Base-by-base conservation (phyloP, 352 stramenopile genomes). In the Lagenidium sp. region DNA sequence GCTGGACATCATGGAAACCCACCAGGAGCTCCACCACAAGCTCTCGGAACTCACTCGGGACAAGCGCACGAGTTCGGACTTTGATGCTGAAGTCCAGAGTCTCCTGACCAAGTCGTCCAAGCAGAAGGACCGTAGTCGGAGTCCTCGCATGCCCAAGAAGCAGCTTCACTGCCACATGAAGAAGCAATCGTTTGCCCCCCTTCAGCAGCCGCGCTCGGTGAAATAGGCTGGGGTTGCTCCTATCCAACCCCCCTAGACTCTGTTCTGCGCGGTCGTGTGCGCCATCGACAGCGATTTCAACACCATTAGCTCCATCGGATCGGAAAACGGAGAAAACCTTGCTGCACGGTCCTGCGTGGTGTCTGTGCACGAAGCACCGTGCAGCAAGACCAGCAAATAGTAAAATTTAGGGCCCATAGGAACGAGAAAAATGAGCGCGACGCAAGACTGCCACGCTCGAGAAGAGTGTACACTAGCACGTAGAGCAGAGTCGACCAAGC, bases 1-100 rank as follows among this genome's bases (percentile, higher is more conserved):
- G 53, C 49, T 89, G 47, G 77, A 86, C 15, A 47, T 89, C 39
- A 74, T 89, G 68, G 77, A 89, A 57, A 80, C 62, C 24, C 77
- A 83, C 48, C 57, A 89, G 44, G 77, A 89, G 44, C 53, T 85
- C 39, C 67, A 79, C 47, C 52, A 73, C 51, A 68, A 74, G 48
- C 53, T 81, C 19, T 60, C 48, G 35, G 58, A 82, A 53, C 73
- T 73, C 49, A 73, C 65, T 15, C 65, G 63, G 36, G 72, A 82
- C n/a, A 53, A 73, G 49, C 66, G 68, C 44, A 56, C 62, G 16
- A 69, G 51, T 35, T 72, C 67, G 25, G 67, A 84, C 20, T 53
- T 80, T 41, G 72, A 82, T 25, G 65, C 63, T 5, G 67, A 83
- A 43, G 70, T 82, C 36, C 71, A 67, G 44, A 76, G 48, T 45